Base-by-base conservation (phyloP, 2,329 filamentous ascomycete genomes). In the Aspergillus sp. region DNA sequence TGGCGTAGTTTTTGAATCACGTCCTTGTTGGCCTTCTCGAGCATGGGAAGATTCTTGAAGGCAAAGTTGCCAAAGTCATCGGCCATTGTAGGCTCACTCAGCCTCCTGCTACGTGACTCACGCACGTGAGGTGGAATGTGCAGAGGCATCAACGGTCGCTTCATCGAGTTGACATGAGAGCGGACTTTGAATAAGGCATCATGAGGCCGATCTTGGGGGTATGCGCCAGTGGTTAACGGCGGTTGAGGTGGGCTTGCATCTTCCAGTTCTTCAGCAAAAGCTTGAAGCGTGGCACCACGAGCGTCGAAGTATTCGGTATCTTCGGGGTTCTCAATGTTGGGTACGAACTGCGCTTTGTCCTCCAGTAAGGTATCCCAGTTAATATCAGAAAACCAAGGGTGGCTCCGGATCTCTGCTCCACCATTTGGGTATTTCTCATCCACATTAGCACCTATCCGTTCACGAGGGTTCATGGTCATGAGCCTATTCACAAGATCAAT, bases 21-120 rank as follows among this genome's bases (percentile, higher is more conserved):
- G 70, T 99, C 95, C 74, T 99, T 99, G 78, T 99, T 99, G 57
- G 95, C 95, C 76, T 97, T 98, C 70, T 98, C 95, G 17, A 99
- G 83, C 19, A 98, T 94, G 0, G 94, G 93, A 52, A 99, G 80
- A 69, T 99, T 99, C 80, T 99, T 99, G 83, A 96, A 99, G 41
- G 92, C 87, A 76, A 99, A 99, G 64, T 87, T 92, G 32, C 95
- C 95, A 81, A 99, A 99, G 73, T 99, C 96, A 74, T 99, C 95
- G 0, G 89, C 84, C 32, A 87, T 85, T 15, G 94, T 88, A 1
- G 95, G 95, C 75, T 99, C 95, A 74, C 94, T 98, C 41, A 98
- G 82, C 67, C 95, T 85, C 64, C 95, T 86, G 67, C 87, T 93
- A 71, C 96, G 91, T 55, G 90, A 85, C 75, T 99, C 96, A 48